These are phyloP conservation scores for Pouteria campechiana DNA, from an alignment of 179 eudicot genomes.

Conservation along the genomic window DNA sequence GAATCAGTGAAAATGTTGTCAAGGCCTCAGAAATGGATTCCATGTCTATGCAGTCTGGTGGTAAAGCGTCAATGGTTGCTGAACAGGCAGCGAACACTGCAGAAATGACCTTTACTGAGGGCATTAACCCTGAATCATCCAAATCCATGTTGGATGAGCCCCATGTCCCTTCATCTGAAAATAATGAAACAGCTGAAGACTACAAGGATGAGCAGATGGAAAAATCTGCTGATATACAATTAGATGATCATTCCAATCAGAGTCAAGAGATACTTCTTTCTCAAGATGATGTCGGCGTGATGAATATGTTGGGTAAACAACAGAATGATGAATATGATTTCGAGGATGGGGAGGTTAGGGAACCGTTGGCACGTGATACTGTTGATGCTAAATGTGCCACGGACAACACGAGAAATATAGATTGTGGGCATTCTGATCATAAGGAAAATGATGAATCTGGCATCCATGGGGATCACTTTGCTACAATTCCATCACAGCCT, in stretches of 20 bases:
- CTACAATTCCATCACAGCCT: background rate
- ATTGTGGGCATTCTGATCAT: slow-evolving; percentile 6
- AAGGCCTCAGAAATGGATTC: slow-evolving; percentile 1
- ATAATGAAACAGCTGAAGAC: slow-evolving; percentile 9
- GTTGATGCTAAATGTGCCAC: slow-evolving; percentile 6
- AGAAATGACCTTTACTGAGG: background rate
- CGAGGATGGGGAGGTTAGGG: slow-evolving; percentile 38
- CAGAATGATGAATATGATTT: slow-evolving; percentile 14
- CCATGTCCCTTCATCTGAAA: background rate
- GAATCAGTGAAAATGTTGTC: slow-evolving; percentile 1
- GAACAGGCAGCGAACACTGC: background rate
- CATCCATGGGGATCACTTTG: background rate
- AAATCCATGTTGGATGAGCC: background rate
- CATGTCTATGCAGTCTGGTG: background rate
- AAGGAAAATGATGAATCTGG: slow-evolving; percentile 5
- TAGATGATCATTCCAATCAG: slow-evolving; percentile 13
- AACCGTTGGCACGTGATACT: slow-evolving; percentile 1
- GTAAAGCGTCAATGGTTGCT: background rate
- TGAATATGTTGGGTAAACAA: background rate
- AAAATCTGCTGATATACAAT: slow-evolving; percentile 7
- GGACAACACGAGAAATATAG: slow-evolving; percentile 3
- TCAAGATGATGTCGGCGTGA: slow-evolving; percentile 2
- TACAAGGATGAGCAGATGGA: slow-evolving; percentile 16
- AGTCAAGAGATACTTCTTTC: slow-evolving; percentile 16
- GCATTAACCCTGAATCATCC: slow-evolving; percentile 3